phyloP scores from a whole-genome alignment of 2,329 filamentous ascomycete species.

The Colletotrichum tabaci region DNA sequence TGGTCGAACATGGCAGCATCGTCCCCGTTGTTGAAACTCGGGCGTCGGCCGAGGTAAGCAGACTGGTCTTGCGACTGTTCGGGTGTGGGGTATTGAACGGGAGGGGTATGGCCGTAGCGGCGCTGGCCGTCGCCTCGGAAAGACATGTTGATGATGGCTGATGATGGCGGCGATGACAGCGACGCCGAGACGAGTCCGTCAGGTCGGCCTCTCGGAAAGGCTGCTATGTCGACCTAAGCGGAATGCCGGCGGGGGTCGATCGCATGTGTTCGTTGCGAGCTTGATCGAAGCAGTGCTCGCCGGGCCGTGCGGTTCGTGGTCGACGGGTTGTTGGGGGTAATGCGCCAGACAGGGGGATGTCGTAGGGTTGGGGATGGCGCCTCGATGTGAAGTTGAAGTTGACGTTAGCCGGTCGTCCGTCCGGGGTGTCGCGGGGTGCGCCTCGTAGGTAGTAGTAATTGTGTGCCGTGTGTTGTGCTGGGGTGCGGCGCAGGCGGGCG shows the following conservation, averaged over 20 bases:
- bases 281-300: constrained; percentile 19
- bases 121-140: constrained; percentile 75
- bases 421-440: constrained; percentile 34
- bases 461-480: constrained; percentile 9
- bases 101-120: constrained; percentile 77
- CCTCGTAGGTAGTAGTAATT: constrained; percentile 22
- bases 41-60: constrained; percentile 65
- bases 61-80: constrained; percentile 57
- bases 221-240: constrained; percentile 34
- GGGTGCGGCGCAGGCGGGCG: constrained; percentile 34
- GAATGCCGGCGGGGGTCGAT: constrained; percentile 11
- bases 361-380: constrained; percentile 9
- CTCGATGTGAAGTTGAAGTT: constrained; percentile 19
- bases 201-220: constrained; percentile 24
- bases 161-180: not conserved
- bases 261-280: constrained; percentile 35
- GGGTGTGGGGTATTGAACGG: constrained; percentile 73
- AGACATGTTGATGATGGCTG: constrained; percentile 64
- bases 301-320: constrained; percentile 15
- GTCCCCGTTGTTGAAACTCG: constrained; percentile 84
- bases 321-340: constrained; percentile 5
- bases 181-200: constrained; percentile 8
- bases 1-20: constrained; percentile 65
- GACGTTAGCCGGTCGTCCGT: constrained; percentile 28
- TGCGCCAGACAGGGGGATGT: constrained; percentile 17